Evolutionary conservation across 2,329 filamentous ascomycete species (phyloP).

Genomic region (Aspergillus fischeri): DNA sequence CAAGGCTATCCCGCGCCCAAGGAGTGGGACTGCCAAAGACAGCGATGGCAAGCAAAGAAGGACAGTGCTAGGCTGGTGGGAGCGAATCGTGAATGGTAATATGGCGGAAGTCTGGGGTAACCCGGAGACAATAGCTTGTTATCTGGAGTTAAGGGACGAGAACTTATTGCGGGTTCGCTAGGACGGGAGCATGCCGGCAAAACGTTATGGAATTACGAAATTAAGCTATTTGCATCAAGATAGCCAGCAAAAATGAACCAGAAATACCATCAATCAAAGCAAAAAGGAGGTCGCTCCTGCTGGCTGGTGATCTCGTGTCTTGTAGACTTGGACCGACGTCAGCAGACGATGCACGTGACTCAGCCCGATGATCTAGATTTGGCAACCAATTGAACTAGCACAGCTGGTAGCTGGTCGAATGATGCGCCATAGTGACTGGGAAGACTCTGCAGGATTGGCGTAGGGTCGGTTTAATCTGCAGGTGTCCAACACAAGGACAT

Average conservation of each 20-base stretch:
- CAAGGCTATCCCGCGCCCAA: neutral
- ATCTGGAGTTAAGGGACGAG: too few species aligned
- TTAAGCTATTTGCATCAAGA: neutral
- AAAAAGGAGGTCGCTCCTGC: neutral
- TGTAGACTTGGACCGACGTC: conserved; percentile 6
- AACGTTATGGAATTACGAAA: neutral
- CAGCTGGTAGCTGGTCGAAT: neutral
- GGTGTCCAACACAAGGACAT: neutral
- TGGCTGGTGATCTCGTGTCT: neutral
- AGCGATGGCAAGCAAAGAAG: too few species aligned
- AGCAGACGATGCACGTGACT: neutral
- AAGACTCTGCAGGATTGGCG: neutral
- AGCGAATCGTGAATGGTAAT: neutral
- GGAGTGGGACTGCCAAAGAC: neutral
- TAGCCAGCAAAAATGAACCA: neutral
- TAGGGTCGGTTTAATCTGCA: neutral
- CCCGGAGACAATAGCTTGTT: too few species aligned
- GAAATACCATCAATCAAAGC: neutral
- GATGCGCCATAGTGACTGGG: neutral
- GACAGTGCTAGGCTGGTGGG: too few species aligned
- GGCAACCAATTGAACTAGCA: too few species aligned
- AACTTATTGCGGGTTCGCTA: neutral
- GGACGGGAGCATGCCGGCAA: neutral
- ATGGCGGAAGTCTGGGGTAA: neutral
- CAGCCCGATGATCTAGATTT: neutral